Evolutionary conservation across 2,329 filamentous ascomycete species (phyloP), one percentile per base, ranked within the genome.

Genomic region (Penicillium paneum): DNA sequence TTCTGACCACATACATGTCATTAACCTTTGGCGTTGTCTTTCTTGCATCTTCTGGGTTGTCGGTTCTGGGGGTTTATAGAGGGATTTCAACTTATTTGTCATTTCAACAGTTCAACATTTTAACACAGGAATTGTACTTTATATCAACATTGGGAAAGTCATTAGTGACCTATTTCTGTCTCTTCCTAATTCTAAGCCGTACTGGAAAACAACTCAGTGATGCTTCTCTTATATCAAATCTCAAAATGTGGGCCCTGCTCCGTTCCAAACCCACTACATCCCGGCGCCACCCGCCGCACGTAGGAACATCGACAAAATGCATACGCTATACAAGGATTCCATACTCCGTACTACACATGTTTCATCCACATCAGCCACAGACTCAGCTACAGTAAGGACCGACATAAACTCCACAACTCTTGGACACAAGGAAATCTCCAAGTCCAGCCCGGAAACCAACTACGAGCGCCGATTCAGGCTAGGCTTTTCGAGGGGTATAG

Each of bases 1-100:
- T 7, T 28, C 19, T 38, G 31, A 26, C 32, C 39, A 26, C 19
- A 21, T 54, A 36, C 32, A 50, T 54, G 40, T 54, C 13, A 29
- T 24, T 21, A 43, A 38, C 24, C 41, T 44, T 26, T 44, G 59
- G 61, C 61, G 62, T 50, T 52, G 46, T 54, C 26, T 29, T 46
- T 31, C 42, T 59, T 62, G 58, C 61, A 64, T 63, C 49, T 49
- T 57, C 17, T 54, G 43, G 57, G 54, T 49, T 53, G 53, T 60
- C 24, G 43, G 59, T 46, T 45, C 49, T 34, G 57, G 54, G 41
- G 52, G 34, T 50, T 44, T 54, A 43, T 50, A 44, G 49, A 36
- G 36, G 48, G 34, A 50, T 54, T 32, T 49, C 35, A 36, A 32
- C 35, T 46, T 49, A 39, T 31, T 56, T 45, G 38, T 49, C 26